These are phyloP conservation scores for Epichloe sp. DNA, from an alignment of 2,329 filamentous ascomycete genomes.

Conservation along the genomic window DNA sequence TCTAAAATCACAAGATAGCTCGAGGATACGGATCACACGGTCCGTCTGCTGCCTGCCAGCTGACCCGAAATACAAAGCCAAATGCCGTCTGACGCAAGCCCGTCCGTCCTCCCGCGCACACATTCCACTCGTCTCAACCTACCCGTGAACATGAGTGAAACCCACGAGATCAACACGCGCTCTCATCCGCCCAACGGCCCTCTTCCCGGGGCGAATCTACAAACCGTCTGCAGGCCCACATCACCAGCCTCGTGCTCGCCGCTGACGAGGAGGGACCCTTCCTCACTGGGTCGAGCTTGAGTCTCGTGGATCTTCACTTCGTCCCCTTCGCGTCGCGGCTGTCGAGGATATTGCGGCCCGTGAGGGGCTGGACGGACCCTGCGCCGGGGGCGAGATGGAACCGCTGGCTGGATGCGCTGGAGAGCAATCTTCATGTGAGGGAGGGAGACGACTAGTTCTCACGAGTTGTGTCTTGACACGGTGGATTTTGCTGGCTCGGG, in stretches of 20 bases:
- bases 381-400: slow-evolving; percentile 52
- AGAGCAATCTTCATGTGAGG: slow-evolving; percentile 46
- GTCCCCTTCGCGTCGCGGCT: slow-evolving; percentile 56
- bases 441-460: slow-evolving; percentile 51
- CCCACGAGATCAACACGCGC: slow-evolving; percentile 51
- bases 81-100: slow-evolving; percentile 57
- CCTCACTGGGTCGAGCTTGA: slow-evolving; percentile 42
- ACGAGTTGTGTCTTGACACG: slow-evolving; percentile 40
- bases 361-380: slow-evolving; percentile 52
- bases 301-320: slow-evolving; percentile 60
- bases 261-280: slow-evolving; percentile 50
- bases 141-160: neutral
- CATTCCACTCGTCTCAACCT: neutral
- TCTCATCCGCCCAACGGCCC: slow-evolving; percentile 36
- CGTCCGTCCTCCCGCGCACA: neutral
- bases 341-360: slow-evolving; percentile 49
- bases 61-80: slow-evolving; percentile 53
- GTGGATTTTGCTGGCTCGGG: slow-evolving; percentile 37
- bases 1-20: slow-evolving; percentile 27
- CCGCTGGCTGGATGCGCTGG: slow-evolving; percentile 57
- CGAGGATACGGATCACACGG: slow-evolving; percentile 50
- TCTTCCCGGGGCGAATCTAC: slow-evolving; percentile 35
- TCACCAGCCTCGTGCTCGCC: slow-evolving; percentile 38
- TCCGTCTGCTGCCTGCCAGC: slow-evolving; percentile 45
- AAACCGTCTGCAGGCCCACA: slow-evolving; percentile 50